Conservation (phyloP, 2,329 filamentous ascomycete species). For the Xylaria multiplex region DNA sequence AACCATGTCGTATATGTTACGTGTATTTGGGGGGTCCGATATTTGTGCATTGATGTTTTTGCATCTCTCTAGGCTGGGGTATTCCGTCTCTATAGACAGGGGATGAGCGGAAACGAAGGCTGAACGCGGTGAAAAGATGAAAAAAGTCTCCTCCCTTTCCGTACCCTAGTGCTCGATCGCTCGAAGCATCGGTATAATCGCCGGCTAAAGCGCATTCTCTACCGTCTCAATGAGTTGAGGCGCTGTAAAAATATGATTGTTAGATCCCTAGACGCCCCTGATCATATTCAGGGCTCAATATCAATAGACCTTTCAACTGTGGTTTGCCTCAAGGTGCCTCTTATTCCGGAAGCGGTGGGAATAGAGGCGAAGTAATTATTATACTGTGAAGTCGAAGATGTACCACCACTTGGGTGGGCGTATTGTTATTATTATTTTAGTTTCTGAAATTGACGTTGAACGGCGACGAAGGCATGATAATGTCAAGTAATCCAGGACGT, state of each 20-base stretch:
- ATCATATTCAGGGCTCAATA: not conserved
- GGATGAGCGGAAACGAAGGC: constrained; percentile 16
- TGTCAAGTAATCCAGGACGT: constrained; percentile 45
- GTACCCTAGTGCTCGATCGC: not conserved
- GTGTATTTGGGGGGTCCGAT: constrained; percentile 8
- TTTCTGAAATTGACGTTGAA: constrained; percentile 47
- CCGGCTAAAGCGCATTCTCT: not conserved
- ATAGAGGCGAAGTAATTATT: constrained; percentile 7
- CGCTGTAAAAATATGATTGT: not conserved
- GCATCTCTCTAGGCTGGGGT: constrained; percentile 29
- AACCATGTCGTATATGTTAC: constrained; percentile 16
- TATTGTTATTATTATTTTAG: constrained; percentile 14
- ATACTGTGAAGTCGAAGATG: constrained; percentile 27
- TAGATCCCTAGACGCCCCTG: not conserved
- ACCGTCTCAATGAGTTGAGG: not conserved
- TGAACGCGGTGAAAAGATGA: not conserved
- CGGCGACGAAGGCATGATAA: constrained; percentile 45
- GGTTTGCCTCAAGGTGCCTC: not conserved
- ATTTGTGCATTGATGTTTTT: constrained; percentile 18
- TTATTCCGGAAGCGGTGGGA: not conserved
- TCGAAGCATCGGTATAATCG: not conserved
- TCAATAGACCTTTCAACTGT: not conserved
- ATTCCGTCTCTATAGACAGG: constrained; percentile 40
- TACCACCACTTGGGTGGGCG: constrained; percentile 34
- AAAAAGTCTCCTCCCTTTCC: constrained; percentile 2